Evolutionary conservation across 2,329 filamentous ascomycete genomes (phyloP).

Genomic region (Epichloe amarillans): DNA sequence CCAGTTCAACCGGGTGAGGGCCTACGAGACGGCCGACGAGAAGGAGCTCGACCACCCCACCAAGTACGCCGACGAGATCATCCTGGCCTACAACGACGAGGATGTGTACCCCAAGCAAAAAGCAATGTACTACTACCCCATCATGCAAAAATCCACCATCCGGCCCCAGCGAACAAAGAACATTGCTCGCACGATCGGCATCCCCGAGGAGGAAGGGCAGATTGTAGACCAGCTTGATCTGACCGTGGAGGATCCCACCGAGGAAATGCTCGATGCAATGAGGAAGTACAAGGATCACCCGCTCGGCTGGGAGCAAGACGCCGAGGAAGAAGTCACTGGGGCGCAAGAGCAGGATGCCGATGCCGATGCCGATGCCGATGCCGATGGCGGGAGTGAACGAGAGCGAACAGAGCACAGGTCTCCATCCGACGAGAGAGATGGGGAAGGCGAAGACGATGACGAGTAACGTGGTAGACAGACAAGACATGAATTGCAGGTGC

Average conservation of each 20-base stretch:
- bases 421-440: conserved; percentile 24
- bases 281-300: conserved; percentile 39
- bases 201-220: conserved; percentile 32
- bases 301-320: conserved; percentile 31
- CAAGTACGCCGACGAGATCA: conserved; percentile 52
- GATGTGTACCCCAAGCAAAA: conserved; percentile 36
- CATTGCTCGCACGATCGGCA: conserved; percentile 39
- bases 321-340: conserved; percentile 18
- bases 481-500: too few relatives aligned
- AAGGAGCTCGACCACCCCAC: conserved; percentile 40
- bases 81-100: conserved; percentile 44
- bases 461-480: neutral
- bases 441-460: conserved; percentile 18
- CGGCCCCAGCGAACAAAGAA: conserved; percentile 51
- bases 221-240: conserved; percentile 44
- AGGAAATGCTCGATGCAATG: conserved; percentile 38
- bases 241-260: conserved; percentile 39
- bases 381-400: conserved; percentile 11
- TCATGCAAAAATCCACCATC: conserved; percentile 50
- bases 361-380: neutral
- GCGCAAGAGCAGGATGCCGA: conserved; percentile 7
- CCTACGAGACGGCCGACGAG: conserved; percentile 51
- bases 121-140: conserved; percentile 54
- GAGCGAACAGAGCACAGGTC: conserved; percentile 12
- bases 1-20: conserved; percentile 46